Conservation (phyloP, 2,329 filamentous ascomycete genomes). For the Monilinia polystroma region DNA sequence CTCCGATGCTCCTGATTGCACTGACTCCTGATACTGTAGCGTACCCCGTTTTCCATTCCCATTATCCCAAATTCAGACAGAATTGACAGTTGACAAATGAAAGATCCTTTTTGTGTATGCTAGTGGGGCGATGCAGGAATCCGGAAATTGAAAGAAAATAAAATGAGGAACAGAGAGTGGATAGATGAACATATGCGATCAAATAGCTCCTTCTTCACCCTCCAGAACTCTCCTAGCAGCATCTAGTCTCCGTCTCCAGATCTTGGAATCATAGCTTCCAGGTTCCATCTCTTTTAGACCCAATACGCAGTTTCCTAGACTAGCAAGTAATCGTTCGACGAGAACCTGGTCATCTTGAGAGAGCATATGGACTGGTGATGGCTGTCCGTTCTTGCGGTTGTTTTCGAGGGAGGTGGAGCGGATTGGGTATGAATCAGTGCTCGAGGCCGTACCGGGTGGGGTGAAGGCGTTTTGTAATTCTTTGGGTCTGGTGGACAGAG, state of each 20-base stretch:
- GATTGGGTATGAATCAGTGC: conserved; percentile 1
- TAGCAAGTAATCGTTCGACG: conserved; percentile 59
- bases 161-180: neutral
- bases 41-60: neutral
- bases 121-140: neutral
- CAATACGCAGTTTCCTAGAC: conserved; percentile 59
- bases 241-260: conserved; percentile 71
- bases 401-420: conserved; percentile 25
- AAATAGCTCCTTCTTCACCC: conserved; percentile 54
- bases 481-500: conserved; percentile 55
- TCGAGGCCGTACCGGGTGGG: conserved; percentile 16
- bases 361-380: conserved; percentile 39
- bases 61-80: neutral
- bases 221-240: conserved; percentile 72
- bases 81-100: neutral
- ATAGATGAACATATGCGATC: conserved; percentile 11
- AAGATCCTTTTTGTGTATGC: neutral
- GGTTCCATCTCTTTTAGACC: conserved; percentile 55
- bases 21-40: neutral
- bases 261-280: conserved; percentile 57
- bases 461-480: conserved; percentile 24
- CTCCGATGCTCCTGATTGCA: no score
- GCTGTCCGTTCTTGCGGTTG: conserved; percentile 26
- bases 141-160: conserved; percentile 2
- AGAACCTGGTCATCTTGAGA: conserved; percentile 56